Conservation (phyloP, 2,329 filamentous ascomycete genomes). For the Colletotrichum falcatum region DNA sequence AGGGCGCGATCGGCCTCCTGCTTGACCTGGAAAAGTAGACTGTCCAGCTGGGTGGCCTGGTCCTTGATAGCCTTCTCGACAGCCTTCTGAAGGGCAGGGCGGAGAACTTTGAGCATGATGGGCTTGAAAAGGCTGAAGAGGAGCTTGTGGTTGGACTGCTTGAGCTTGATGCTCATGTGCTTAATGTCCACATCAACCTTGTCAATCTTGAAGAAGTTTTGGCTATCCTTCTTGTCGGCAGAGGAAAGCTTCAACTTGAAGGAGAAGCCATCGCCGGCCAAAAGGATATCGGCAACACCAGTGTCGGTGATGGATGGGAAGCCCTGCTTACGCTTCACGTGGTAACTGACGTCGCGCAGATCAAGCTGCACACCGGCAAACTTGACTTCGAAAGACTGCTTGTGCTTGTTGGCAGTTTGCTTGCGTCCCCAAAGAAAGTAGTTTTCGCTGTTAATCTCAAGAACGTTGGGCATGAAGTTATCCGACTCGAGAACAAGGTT, state of each 20-base stretch:
- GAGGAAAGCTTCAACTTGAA: conserved; percentile 93
- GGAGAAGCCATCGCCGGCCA: conserved; percentile 88
- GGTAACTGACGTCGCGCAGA: conserved; percentile 89
- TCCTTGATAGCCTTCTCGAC: conserved; percentile 91
- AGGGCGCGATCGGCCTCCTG: conserved; percentile 81
- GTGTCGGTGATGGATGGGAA: conserved; percentile 90
- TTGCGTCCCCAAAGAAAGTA: conserved; percentile 96
- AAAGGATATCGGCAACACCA: conserved; percentile 88
- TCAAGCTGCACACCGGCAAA: conserved; percentile 95
- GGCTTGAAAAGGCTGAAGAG: conserved; percentile 91
- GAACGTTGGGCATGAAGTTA: conserved; percentile 93
- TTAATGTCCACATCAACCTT: conserved; percentile 87
- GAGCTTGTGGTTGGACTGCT: conserved; percentile 95
- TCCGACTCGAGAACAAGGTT: conserved; percentile 96
- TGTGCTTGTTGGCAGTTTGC: conserved; percentile 82
- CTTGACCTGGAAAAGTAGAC: conserved; percentile 80
- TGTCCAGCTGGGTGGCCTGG: conserved; percentile 80
- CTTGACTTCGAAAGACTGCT: conserved; percentile 82
- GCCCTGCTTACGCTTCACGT: conserved; percentile 93
- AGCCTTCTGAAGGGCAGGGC: conserved; percentile 86
- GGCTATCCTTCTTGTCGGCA: conserved; percentile 78
- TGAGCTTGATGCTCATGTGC: conserved; percentile 87
- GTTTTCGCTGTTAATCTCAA: conserved; percentile 92
- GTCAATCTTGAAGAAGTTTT: conserved; percentile 95
- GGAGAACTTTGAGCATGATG: conserved; percentile 83